Evolutionary conservation across 768 basidiomycete genomes (phyloP), one percentile per base, ranked within the genome.

Genomic region (Boletellus sp.): DNA sequence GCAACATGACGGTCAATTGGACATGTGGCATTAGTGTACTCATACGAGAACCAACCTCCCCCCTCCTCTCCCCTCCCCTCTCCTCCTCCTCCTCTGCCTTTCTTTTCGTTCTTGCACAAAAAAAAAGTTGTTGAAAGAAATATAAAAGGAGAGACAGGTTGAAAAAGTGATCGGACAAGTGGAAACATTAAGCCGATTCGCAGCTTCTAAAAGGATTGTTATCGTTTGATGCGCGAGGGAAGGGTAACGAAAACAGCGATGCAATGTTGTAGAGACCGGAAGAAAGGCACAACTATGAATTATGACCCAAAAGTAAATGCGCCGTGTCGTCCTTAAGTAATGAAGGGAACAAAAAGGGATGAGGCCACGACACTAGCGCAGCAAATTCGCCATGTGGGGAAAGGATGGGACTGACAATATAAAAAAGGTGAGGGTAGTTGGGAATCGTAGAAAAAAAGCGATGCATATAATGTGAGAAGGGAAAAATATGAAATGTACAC

Each of bases 391-490:
- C 24, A 45, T 47, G 50, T 31, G 13, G 7, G n/a, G 39, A 39
- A 31, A 34, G 26, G 37, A 10, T 12, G 45, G 39, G 41, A 28
- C 12, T 46, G 52, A 54, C 47, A 31, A 39, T 44, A 37, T 52
- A 37, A 50, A 40, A 36, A 51, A 55, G 53, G 31, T 62, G 61
- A 48, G 39, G 47, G 57, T 63, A 55, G 51, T 49, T 39, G 54
- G 33, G 52, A 51, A 44, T 45, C 33, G 52, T 50, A 34, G 54
- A 38, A 42, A 57, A 38, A 42, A 50, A 46, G 51, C 33, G 35
- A 60, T 62, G 64, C 67, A 67, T 67, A 67, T 68, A 61, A 60
- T 56, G 47, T 24, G 64, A 53, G 33, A 42, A 34, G 4, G 36
- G 24, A 44, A 31, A 44, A 48, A 62, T 23, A 57, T 52, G 55